Percentiles rank a stretch among this genome's conserved stretches.
phyloP scores from a whole-genome alignment of 768 basidiomycete species.

The Vararia minispora region DNA sequence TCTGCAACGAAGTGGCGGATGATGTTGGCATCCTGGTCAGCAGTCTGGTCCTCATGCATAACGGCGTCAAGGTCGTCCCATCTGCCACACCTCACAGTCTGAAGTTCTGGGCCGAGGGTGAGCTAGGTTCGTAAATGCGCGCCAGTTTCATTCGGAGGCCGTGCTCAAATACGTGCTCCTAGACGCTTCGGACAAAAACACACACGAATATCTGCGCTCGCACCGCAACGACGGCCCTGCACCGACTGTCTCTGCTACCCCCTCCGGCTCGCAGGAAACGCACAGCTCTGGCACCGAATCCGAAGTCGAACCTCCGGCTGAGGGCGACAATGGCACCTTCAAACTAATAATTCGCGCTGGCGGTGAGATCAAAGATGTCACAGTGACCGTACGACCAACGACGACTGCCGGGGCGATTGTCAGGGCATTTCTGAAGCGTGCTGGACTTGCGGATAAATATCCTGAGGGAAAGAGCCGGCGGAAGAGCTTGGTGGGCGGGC shows the following conservation, averaged over 20 bases:
- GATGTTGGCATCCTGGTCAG: slow-evolving; percentile 37
- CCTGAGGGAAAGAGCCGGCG: slow-evolving; percentile 23
- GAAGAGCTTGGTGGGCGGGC: slow-evolving; percentile 25
- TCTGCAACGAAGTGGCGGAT: slow-evolving; percentile 61
- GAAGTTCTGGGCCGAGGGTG: slow-evolving; percentile 55
- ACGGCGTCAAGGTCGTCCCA: slow-evolving; percentile 53
- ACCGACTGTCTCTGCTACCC: slow-evolving; percentile 13
- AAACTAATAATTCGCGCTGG: slow-evolving; percentile 56
- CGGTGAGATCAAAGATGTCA: slow-evolving; percentile 39
- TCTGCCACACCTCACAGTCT: slow-evolving; percentile 59
- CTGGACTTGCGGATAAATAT: slow-evolving; percentile 48
- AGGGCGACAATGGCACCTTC: slow-evolving; percentile 37
- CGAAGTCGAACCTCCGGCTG: slow-evolving; percentile 18
- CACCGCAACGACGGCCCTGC: slow-evolving; percentile 20
- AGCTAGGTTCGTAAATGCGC: slow-evolving; percentile 52
- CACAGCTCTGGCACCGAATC: no score
- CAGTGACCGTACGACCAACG: slow-evolving; percentile 58
- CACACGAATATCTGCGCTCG: slow-evolving; percentile 53
- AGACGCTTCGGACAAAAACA: slow-evolving; percentile 59
- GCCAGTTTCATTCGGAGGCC: no score
- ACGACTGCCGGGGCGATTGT: slow-evolving; percentile 72
- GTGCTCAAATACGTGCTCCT: slow-evolving; percentile 1
- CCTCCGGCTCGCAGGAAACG: no score
- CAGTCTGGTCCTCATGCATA: slow-evolving; percentile 49
- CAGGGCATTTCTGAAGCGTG: slow-evolving; percentile 61